Evolutionary conservation across 2,329 filamentous ascomycete species (phyloP).

Genomic region (Ploettnerulaceae sp.): DNA sequence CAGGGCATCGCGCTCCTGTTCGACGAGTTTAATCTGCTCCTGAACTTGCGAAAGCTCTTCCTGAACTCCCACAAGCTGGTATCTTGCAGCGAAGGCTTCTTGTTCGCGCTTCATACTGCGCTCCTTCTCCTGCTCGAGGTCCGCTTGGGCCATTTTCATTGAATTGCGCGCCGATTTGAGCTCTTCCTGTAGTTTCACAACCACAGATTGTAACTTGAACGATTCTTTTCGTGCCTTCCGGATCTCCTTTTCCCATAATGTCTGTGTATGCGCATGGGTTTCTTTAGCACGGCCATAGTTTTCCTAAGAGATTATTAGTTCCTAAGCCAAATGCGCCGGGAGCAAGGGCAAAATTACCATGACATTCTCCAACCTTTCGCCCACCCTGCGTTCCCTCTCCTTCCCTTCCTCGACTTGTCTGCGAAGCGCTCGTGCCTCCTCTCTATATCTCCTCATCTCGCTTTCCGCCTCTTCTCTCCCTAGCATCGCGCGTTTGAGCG

Average conservation of each 20-base stretch:
- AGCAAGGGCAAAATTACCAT: constrained; percentile 52
- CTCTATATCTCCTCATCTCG: constrained; percentile 59
- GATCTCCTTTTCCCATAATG: constrained; percentile 70
- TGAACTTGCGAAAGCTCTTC: constrained; percentile 62
- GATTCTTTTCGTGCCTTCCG: constrained; percentile 65
- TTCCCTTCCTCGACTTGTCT: constrained; percentile 60
- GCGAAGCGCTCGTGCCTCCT: constrained; percentile 53
- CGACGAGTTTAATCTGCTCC: constrained; percentile 59
- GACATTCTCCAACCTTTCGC: constrained; percentile 61
- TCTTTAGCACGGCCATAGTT: constrained; percentile 67
- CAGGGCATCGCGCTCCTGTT: constrained; percentile 70
- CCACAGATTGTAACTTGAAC: constrained; percentile 66
- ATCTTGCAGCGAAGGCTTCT: constrained; percentile 63
- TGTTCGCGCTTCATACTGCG: constrained; percentile 59
- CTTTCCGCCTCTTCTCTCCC: constrained; percentile 67
- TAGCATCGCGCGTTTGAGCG: constrained; percentile 60
- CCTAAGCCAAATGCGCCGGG: constrained; percentile 20
- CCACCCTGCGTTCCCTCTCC: constrained; percentile 60
- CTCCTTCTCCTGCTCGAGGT: constrained; percentile 58
- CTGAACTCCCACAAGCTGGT: constrained; percentile 58
- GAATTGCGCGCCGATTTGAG: constrained; percentile 54
- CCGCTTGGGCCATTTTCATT: constrained; percentile 52
- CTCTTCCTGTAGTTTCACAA: constrained; percentile 70
- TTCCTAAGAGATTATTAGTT: constrained; percentile 45
- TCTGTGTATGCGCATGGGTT: constrained; percentile 60